phyloP scores from a whole-genome alignment of 805 yeast genomes.

The Saccharomyces jurei region DNA sequence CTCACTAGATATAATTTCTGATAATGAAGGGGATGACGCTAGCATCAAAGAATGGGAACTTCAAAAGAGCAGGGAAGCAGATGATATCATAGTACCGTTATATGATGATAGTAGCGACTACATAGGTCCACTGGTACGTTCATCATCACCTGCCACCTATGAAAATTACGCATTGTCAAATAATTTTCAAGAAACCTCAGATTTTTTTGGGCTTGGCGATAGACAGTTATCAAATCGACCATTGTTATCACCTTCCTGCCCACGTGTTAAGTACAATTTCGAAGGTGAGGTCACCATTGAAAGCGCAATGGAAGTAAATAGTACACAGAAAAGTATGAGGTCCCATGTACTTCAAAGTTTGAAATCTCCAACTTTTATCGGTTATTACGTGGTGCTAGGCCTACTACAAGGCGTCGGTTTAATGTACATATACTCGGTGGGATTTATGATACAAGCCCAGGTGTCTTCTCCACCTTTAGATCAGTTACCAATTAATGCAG shows the following conservation, averaged over 20 bases:
- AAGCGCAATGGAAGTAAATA: not conserved
- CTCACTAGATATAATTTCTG: constrained; percentile 16
- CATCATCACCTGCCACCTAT: not conserved
- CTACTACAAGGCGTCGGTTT: constrained; percentile 59
- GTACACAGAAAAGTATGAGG: not conserved
- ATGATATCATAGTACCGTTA: not conserved
- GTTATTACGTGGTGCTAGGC: constrained; percentile 49
- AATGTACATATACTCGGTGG: constrained; percentile 64
- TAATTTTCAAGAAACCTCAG: not conserved
- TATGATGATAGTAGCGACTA: not conserved
- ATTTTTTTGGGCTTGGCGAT: not conserved
- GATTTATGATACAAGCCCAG: constrained; percentile 55
- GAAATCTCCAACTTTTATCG: constrained; percentile 31
- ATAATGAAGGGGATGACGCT: not conserved
- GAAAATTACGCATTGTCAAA: not conserved
- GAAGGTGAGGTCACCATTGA: not conserved
- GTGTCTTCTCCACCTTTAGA: constrained; percentile 24
- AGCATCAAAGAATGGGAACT: not conserved
- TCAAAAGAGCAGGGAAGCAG: not conserved
- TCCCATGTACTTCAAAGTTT: not conserved
- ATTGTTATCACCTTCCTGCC: not conserved
- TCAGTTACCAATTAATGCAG: constrained; percentile 23
- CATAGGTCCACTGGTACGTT: not conserved
- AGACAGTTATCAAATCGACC: not conserved
- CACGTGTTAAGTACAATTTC: not conserved